phyloP scores from a whole-genome alignment of 2,329 filamentous ascomycete genomes.

The Talaromyces sp. region DNA sequence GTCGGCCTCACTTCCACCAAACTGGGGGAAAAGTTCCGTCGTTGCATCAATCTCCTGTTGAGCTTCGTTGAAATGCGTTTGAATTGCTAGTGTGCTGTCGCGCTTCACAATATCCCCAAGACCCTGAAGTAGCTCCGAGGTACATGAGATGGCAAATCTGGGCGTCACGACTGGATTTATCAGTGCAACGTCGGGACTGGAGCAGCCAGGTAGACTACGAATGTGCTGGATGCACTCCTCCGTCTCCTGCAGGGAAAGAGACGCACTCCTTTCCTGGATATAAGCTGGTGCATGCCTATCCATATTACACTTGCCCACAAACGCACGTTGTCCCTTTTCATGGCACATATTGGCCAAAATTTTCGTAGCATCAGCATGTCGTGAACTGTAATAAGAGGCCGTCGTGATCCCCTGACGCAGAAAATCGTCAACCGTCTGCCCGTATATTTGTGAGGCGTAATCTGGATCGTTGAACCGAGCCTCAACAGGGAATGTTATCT shows the following conservation, averaged over 20 bases:
- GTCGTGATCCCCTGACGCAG: slow-evolving; percentile 60
- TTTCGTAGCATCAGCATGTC: slow-evolving; percentile 56
- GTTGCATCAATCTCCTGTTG: slow-evolving; percentile 56
- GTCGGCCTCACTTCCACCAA: slow-evolving; percentile 52
- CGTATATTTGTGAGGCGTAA: slow-evolving; percentile 51
- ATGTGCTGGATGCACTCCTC: slow-evolving; percentile 39
- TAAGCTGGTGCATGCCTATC: slow-evolving; percentile 45
- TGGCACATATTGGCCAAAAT: slow-evolving; percentile 56
- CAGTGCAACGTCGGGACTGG: slow-evolving; percentile 35
- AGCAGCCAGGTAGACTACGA: slow-evolving; percentile 35
- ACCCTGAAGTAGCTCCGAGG: slow-evolving; percentile 49
- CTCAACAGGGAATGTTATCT: slow-evolving; percentile 59
- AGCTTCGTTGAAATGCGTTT: slow-evolving; percentile 63
- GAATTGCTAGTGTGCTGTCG: slow-evolving; percentile 51
- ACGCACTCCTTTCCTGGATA: slow-evolving; percentile 27
- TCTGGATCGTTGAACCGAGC: slow-evolving; percentile 51
- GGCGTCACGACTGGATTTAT: slow-evolving; percentile 53
- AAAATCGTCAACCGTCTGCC: slow-evolving; percentile 51
- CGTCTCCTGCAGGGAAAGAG: slow-evolving; percentile 22
- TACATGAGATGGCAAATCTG: slow-evolving; percentile 59
- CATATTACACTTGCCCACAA: slow-evolving; percentile 64
- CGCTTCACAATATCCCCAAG: slow-evolving; percentile 51
- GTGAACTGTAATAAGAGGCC: slow-evolving; percentile 59
- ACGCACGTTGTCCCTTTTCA: slow-evolving; percentile 55
- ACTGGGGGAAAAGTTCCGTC: slow-evolving; percentile 51